Conservation (phyloP, 2,329 filamentous ascomycete genomes). For the Diaporthe citrichinensis region DNA sequence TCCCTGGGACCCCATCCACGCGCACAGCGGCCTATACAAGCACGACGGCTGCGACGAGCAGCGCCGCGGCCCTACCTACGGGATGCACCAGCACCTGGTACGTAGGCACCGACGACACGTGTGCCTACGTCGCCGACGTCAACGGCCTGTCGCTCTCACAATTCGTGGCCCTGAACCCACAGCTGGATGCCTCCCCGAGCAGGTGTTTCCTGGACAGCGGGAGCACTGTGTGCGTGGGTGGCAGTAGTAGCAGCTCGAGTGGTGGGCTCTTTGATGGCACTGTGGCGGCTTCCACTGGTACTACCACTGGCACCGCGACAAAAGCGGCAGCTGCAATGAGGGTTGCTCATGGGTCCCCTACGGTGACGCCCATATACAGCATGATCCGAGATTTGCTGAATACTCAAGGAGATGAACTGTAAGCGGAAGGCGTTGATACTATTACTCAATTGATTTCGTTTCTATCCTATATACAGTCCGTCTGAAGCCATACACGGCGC, state of each 20-base stretch:
- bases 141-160: neutral
- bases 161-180: neutral
- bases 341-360: neutral
- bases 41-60: neutral
- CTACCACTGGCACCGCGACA: neutral
- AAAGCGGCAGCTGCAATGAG: neutral
- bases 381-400: neutral
- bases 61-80: neutral
- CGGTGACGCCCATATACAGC: neutral
- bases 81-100: neutral
- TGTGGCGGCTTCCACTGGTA: neutral
- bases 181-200: neutral
- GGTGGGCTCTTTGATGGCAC: neutral
- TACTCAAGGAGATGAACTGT: too few relatives aligned
- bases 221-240: neutral
- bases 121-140: neutral
- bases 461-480: too few relatives aligned
- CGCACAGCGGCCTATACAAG: neutral
- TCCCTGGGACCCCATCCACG: neutral
- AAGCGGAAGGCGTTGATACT: too few relatives aligned
- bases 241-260: neutral
- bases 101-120: neutral
- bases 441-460: too few relatives aligned
- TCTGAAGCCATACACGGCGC: too few relatives aligned
- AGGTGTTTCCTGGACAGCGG: neutral